Conservation (phyloP, 1,139 yeast species). For the Lodderomyces metapsilosis region DNA sequence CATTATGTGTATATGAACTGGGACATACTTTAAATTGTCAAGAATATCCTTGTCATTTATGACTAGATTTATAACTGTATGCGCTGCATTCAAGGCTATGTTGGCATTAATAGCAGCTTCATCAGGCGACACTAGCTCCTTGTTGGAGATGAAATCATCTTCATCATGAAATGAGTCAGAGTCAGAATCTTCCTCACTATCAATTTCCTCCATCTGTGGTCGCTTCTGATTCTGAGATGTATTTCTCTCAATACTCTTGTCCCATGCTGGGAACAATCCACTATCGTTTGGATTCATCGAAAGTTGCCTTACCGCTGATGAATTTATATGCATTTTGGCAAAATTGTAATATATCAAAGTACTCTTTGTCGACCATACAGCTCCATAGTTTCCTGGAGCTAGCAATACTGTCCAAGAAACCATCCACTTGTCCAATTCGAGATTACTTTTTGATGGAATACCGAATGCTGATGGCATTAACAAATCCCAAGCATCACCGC, state of each 20-base stretch:
- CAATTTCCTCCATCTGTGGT: neutral
- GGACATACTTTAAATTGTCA: conserved; percentile 59
- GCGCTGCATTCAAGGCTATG: conserved; percentile 63
- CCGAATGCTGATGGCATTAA: conserved; percentile 63
- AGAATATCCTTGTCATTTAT: conserved; percentile 59
- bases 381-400: conserved; percentile 57
- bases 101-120: conserved; percentile 37
- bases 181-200: conserved; percentile 17
- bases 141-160: conserved; percentile 37
- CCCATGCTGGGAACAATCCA: conserved; percentile 40
- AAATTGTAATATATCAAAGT: conserved; percentile 69
- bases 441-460: conserved; percentile 63
- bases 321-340: conserved; percentile 73
- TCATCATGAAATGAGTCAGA: conserved; percentile 26
- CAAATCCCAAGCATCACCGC: conserved; percentile 62
- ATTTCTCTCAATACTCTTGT: conserved; percentile 7
- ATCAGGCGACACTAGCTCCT: conserved; percentile 36
- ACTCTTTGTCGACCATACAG: conserved; percentile 71
- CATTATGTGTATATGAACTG: conserved; percentile 72
- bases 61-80: conserved; percentile 58
- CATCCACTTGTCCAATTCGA: conserved; percentile 77
- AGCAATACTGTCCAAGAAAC: conserved; percentile 74
- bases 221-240: conserved; percentile 3
- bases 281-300: conserved; percentile 31
- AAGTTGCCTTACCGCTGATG: conserved; percentile 50